phyloP scores from a whole-genome alignment of 441 rosid species.

The Syzygium malaccense region DNA sequence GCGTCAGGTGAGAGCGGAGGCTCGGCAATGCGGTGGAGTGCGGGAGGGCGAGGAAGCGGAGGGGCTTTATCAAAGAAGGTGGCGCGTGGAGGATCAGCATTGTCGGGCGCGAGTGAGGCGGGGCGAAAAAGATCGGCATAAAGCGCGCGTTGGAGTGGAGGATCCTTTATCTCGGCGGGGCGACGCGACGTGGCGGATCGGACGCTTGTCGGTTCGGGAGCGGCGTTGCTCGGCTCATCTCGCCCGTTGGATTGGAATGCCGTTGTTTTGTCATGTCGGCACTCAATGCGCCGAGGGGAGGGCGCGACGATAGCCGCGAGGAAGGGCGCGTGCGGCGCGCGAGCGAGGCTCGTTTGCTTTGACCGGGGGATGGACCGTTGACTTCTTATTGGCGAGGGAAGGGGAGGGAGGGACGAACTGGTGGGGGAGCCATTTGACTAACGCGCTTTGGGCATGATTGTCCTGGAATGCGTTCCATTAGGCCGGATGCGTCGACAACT shows the following conservation, averaged over 20 bases:
- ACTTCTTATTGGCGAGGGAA: background rate
- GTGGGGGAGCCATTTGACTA: background rate
- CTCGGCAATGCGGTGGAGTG: slow-evolving; percentile 3
- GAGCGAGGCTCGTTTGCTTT: background rate
- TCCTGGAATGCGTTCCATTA: background rate
- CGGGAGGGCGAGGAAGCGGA: slow-evolving; percentile 4
- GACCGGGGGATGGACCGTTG: background rate
- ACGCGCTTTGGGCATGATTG: background rate
- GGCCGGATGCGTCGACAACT: background rate
- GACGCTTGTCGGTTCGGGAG: background rate
- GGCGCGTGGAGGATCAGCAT: slow-evolving; percentile 34
- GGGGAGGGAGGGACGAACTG: background rate
- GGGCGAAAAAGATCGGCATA: background rate
- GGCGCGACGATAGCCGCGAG: background rate
- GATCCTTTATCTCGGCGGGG: background rate
- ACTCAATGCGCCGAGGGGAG: background rate
- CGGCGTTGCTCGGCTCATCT: background rate
- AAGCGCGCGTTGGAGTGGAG: background rate
- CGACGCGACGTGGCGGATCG: background rate
- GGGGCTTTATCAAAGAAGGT: slow-evolving; percentile 11
- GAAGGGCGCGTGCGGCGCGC: background rate
- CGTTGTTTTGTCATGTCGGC: background rate
- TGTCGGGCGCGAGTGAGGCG: slow-evolving; percentile 1
- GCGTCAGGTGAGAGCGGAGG: slow-evolving; percentile 16
- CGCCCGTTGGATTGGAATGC: background rate